Evolutionary conservation across 2,329 filamentous ascomycete species (phyloP), one percentile per base, ranked within the genome.

Genomic region (Calonectria multiphialidica): DNA sequence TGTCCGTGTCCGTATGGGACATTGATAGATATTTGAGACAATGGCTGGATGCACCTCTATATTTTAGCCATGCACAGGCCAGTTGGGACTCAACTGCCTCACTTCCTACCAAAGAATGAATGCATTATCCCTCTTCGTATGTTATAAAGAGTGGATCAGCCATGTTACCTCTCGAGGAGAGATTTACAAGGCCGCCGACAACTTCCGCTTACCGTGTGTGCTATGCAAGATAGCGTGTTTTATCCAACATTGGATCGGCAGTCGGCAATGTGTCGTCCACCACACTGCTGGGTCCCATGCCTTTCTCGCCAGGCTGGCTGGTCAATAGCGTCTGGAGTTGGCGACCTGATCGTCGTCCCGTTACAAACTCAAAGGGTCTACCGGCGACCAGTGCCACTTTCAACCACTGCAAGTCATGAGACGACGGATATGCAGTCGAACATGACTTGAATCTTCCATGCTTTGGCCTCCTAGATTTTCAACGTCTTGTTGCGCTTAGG

Each of bases 11-110:
- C 40, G 53, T 59, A 21, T 30, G 18, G 57, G 16, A n/a, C 57
- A 45, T 45, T n/a, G 40, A 33, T n/a, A 30, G 21, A 45, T 13
- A 40, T 59, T 59, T 62, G 57, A 62, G 57, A 62, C 40, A 68
- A 40, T 28, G 23, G 35, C 44, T 23, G 28, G 40, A 59, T 25
- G 45, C 66, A 21, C 30, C 44, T 50, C 25, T 53, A 5, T 37
- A 40, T 42, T 18, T 49, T 23, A 12, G 28, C n/a, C 18, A 12
- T 50, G 33, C 66, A 68, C 55, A 68, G 21, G 53, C 53, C 53
- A 61, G 8, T 23, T 45, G 12, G 33, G 35, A 23, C 45, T 42
- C 55, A 40, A 42, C 15, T 40, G 42, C 55, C 15, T 55, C n/a
- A 33, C 30, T 15, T 45, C 16, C 18, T 33, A 25, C 50, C 35